A percentile compares a stretch with the other conserved stretches of the same genome.
These are phyloP conservation scores for Lyophyllum shimeji DNA, from an alignment of 768 basidiomycete genomes.

Conservation along the genomic window DNA sequence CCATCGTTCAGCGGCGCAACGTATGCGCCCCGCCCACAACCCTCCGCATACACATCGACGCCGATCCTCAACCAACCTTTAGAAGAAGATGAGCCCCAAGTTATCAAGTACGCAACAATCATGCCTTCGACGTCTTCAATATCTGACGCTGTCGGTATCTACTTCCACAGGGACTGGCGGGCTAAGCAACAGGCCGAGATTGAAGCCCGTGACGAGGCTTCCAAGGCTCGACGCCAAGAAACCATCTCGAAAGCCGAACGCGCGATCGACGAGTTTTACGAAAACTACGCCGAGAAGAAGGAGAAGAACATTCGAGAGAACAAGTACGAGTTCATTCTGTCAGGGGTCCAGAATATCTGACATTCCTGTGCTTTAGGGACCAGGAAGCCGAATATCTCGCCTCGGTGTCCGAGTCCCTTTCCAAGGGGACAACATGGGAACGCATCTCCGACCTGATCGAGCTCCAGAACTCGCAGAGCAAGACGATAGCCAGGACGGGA, in stretches of 20 bases:
- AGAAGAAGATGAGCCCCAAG: constrained; percentile 81
- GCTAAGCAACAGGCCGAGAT: constrained; percentile 86
- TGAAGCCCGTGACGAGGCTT: constrained; percentile 75
- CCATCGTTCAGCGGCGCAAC: constrained; percentile 47
- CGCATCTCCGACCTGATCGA: constrained; percentile 86
- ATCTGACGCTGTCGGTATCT: neutral
- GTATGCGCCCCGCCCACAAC: constrained; percentile 78
- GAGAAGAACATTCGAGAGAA: constrained; percentile 91
- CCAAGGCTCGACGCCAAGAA: constrained; percentile 75
- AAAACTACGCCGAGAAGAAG: constrained; percentile 84
- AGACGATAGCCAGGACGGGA: constrained; percentile 86
- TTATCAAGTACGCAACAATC: constrained; percentile 65
- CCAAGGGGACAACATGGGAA: constrained; percentile 93
- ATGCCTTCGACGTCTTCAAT: neutral
- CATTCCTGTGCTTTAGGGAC: constrained; percentile 53
- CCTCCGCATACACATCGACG: constrained; percentile 67
- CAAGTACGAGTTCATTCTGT: constrained; percentile 62
- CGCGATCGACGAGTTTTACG: constrained; percentile 89
- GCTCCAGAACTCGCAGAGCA: constrained; percentile 95
- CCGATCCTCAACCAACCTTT: constrained; percentile 70
- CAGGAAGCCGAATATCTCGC: constrained; percentile 80
- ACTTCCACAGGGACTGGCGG: constrained; percentile 71
- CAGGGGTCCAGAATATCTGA: neutral
- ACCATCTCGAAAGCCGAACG: constrained; percentile 82
- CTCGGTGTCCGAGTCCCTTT: constrained; percentile 70